Percentiles rank a stretch among this genome's conserved stretches.
Evolutionary conservation across 1,284 basidiomycete genomes (phyloP).

Genomic region (Fistulinella staudtii): DNA sequence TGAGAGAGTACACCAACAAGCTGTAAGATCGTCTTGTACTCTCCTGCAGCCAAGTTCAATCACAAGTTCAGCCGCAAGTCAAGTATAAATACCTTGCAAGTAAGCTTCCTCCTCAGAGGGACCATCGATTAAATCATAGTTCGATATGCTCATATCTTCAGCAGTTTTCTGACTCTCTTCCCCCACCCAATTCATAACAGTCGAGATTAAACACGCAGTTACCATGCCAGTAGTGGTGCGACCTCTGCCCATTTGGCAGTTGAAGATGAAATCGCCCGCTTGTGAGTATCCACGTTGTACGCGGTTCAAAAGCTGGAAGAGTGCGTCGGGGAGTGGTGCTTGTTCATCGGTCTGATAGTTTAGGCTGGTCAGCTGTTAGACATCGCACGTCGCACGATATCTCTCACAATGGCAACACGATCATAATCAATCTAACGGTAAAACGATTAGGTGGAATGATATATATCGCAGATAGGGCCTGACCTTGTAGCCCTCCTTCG

Average conservation of each 20-base stretch:
- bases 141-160: slow-evolving; percentile 40
- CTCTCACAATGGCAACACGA: slow-evolving; percentile 77
- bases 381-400: too few species aligned
- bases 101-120: slow-evolving; percentile 84
- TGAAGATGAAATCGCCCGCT: slow-evolving; percentile 79
- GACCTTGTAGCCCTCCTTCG: slow-evolving; percentile 72
- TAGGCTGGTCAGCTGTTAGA: slow-evolving; percentile 5
- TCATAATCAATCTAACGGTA: slow-evolving; percentile 77
- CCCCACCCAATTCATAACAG: slow-evolving; percentile 59
- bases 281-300: slow-evolving; percentile 61
- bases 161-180: slow-evolving; percentile 40
- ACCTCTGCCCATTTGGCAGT: slow-evolving; percentile 85
- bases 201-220: slow-evolving; percentile 83
- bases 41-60: slow-evolving; percentile 51
- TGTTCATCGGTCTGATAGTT: slow-evolving; percentile 85
- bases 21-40: slow-evolving; percentile 96
- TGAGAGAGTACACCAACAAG: slow-evolving; percentile 87
- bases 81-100: slow-evolving; percentile 58
- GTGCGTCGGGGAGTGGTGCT: slow-evolving; percentile 84
- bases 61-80: neutral
- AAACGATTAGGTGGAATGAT: slow-evolving; percentile 8
- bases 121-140: slow-evolving; percentile 70
- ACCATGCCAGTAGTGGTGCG: slow-evolving; percentile 93
- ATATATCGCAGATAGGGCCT: slow-evolving; percentile 10
- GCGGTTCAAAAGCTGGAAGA: slow-evolving; percentile 74